A percentile compares a stretch with the other conserved stretches of the same genome.
Evolutionary conservation across 2,329 filamentous ascomycete genomes (phyloP).

Genomic region (Metarhizium brunneum): DNA sequence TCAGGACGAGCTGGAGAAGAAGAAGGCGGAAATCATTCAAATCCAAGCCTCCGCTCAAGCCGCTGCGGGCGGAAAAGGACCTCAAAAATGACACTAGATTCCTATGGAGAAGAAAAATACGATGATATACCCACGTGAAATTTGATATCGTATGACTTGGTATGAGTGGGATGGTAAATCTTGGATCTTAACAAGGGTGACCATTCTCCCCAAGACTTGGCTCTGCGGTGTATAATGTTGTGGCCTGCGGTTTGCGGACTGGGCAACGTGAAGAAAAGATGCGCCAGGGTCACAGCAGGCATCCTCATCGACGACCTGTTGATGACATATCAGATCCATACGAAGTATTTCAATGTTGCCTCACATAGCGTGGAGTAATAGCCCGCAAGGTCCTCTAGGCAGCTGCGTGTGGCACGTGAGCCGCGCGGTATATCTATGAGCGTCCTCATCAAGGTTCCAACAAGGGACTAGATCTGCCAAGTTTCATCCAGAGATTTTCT

Average conservation of each 20-base stretch:
- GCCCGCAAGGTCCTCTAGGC: too few relatives aligned
- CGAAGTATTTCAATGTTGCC: too few relatives aligned
- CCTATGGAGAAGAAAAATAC: background rate
- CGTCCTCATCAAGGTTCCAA: background rate
- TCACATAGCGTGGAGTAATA: too few relatives aligned
- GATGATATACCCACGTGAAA: background rate
- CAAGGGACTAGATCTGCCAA: background rate
- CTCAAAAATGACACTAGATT: constrained; percentile 14
- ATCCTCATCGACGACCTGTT: too few relatives aligned
- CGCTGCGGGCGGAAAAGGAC: constrained; percentile 22
- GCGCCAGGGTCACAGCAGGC: too few relatives aligned
- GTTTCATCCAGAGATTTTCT: background rate
- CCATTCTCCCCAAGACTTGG: background rate
- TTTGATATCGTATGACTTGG: background rate
- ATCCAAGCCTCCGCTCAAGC: constrained; percentile 41
- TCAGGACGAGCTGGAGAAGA: constrained; percentile 47
- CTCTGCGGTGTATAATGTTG: too few relatives aligned
- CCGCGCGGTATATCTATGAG: too few relatives aligned
- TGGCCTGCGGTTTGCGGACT: too few relatives aligned
- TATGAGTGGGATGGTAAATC: background rate
- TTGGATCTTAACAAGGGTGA: background rate
- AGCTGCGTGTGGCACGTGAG: too few relatives aligned
- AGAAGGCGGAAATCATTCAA: constrained; percentile 51
- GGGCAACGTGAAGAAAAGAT: too few relatives aligned
- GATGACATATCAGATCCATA: too few relatives aligned